phyloP scores from a whole-genome alignment of 2,329 filamentous ascomycete species.

The Juglanconis sp. region DNA sequence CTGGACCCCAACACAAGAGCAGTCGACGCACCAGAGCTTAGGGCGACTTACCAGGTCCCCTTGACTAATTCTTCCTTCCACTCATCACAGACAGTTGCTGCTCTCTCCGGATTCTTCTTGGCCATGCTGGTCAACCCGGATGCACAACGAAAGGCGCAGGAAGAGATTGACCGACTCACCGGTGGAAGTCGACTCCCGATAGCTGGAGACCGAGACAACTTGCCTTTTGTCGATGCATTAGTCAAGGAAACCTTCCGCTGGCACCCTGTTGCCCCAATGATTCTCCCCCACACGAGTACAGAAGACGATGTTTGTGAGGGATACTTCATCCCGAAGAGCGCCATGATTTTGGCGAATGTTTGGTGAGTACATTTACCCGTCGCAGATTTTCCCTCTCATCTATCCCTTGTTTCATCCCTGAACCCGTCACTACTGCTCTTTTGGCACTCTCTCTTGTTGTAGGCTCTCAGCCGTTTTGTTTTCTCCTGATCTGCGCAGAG shows the following conservation, averaged over 20 bases:
- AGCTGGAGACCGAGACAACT: slow-evolving; percentile 24
- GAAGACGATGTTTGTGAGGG: slow-evolving; percentile 26
- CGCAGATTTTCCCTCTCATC: not conserved
- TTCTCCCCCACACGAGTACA: slow-evolving; percentile 36
- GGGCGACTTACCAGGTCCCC: not conserved
- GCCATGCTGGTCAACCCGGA: slow-evolving; percentile 46
- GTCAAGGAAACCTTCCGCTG: slow-evolving; percentile 31
- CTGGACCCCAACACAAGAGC: not conserved
- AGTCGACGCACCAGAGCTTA: too few species aligned
- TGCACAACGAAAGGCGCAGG: slow-evolving; percentile 31
- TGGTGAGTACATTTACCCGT: slow-evolving; percentile 18
- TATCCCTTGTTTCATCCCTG: not conserved
- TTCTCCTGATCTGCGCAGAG: not conserved
- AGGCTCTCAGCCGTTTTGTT: too few species aligned
- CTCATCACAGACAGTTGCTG: slow-evolving; percentile 24
- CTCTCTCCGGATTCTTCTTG: slow-evolving; percentile 41
- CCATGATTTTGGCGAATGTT: slow-evolving; percentile 14
- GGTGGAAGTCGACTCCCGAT: slow-evolving; percentile 28
- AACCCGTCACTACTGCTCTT: not conserved
- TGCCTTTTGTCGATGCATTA: slow-evolving; percentile 30
- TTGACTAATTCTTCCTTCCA: too few species aligned
- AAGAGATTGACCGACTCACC: slow-evolving; percentile 21
- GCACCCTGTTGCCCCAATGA: slow-evolving; percentile 31
- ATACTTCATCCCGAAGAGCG: slow-evolving; percentile 28
- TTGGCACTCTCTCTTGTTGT: not conserved